A percentile compares a stretch with the other conserved stretches of the same genome.
Conservation (phyloP, 257 asterid species). For the Solanum chiquidenum region DNA sequence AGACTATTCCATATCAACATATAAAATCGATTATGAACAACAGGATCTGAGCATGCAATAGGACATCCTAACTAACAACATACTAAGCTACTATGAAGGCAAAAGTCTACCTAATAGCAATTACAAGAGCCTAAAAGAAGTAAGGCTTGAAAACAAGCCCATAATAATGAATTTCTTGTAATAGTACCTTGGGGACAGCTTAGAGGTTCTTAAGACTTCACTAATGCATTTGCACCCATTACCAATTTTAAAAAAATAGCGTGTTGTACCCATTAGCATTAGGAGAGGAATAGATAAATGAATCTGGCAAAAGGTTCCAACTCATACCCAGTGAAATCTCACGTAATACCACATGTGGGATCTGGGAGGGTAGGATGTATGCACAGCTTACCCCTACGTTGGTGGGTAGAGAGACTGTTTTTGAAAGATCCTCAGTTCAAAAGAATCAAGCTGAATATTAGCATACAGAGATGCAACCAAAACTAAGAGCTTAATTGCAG, state of each 20-base stretch:
- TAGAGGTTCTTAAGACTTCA: not conserved
- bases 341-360: not conserved
- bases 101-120: not conserved
- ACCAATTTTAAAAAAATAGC: not conserved
- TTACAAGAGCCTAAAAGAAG: not conserved
- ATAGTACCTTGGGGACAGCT: not conserved
- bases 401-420: not conserved
- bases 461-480: not conserved
- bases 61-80: not conserved
- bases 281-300: not conserved
- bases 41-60: not conserved
- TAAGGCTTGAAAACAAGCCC: not conserved
- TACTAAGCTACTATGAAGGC: not conserved
- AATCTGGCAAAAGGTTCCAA: not conserved
- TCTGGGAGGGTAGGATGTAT: not conserved
- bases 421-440: not conserved
- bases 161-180: not conserved
- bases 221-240: not conserved
- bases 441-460: not conserved
- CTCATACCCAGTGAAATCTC: not conserved
- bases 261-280: not conserved
- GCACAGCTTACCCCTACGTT: not conserved
- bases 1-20: not conserved
- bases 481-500: not conserved
- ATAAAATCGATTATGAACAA: not conserved